These are phyloP conservation scores for Eremochloa ophiuroides DNA, from an alignment of 176 grass and related monocot genomes.

Conservation along the genomic window DNA sequence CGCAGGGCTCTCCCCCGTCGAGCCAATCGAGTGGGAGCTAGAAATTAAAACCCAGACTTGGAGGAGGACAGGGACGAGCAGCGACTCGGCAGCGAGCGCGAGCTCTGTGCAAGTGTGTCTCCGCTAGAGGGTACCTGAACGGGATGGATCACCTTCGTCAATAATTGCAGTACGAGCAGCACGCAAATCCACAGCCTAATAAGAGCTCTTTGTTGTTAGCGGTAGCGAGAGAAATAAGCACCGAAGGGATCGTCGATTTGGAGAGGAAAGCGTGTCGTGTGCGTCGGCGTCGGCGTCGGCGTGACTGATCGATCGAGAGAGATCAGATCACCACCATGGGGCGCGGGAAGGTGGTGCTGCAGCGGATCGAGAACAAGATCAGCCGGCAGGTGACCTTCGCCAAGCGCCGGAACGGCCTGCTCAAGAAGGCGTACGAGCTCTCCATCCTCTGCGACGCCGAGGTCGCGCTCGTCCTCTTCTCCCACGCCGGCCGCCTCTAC, in stretches of 20 bases:
- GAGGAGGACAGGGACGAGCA: not conserved
- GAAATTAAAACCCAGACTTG: not conserved
- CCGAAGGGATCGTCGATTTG: not conserved
- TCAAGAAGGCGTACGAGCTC: slow-evolving; percentile 89
- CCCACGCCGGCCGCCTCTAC: slow-evolving; percentile 61
- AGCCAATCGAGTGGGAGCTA: not conserved
- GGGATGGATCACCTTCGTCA: not conserved
- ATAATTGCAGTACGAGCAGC: not conserved
- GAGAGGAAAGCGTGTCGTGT: not conserved
- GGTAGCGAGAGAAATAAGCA: not conserved
- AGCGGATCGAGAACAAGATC: slow-evolving; percentile 95
- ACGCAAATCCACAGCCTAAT: not conserved
- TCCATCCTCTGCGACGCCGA: slow-evolving; percentile 82
- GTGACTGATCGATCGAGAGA: not conserved
- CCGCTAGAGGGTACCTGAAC: too few species aligned
- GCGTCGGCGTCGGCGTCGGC: too few species aligned
- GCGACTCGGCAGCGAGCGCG: not conserved
- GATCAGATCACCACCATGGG: slow-evolving; percentile 39
- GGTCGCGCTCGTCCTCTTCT: slow-evolving; percentile 78
- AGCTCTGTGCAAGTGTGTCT: not conserved
- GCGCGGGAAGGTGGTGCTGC: slow-evolving; percentile 71
- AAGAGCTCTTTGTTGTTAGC: not conserved
- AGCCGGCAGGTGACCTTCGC: slow-evolving; percentile 86
- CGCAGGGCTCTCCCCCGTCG: not conserved
- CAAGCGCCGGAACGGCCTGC: slow-evolving; percentile 72